phyloP scores from a whole-genome alignment of 768 basidiomycete species.

The Pleurotus cornucopiae region DNA sequence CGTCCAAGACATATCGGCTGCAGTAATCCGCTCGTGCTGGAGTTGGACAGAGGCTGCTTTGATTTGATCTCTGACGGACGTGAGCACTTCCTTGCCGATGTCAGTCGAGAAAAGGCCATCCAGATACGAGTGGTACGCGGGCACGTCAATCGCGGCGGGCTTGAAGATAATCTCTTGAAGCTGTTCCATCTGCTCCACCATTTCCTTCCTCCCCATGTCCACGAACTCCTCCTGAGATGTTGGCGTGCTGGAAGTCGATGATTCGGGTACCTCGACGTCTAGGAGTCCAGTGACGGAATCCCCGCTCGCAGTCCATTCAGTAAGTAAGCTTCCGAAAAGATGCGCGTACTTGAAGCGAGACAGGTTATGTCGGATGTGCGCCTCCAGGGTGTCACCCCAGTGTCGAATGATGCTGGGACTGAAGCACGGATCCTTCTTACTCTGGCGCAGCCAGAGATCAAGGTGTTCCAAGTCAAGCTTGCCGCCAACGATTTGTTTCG shows the following conservation, averaged over 20 bases:
- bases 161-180: conserved; percentile 38
- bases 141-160: conserved; percentile 26
- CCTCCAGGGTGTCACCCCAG: conserved; percentile 35
- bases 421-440: conserved; percentile 37
- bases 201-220: conserved; percentile 35
- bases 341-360: conserved; percentile 36
- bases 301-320: conserved; percentile 40
- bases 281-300: conserved; percentile 27
- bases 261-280: conserved; percentile 7
- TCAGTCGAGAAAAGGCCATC: conserved; percentile 30
- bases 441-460: conserved; percentile 34
- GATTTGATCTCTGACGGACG: conserved; percentile 25
- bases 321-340: conserved; percentile 37
- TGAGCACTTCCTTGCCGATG: conserved; percentile 24
- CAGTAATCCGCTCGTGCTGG: conserved; percentile 19
- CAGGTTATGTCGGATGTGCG: conserved; percentile 31
- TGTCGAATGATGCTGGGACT: conserved; percentile 26
- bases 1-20: conserved; percentile 21
- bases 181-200: conserved; percentile 36
- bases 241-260: conserved; percentile 8
- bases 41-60: conserved; percentile 23
- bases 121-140: conserved; percentile 30
- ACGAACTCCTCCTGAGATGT: conserved; percentile 16
- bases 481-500: conserved; percentile 14
- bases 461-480: conserved; percentile 23